phyloP scores from a whole-genome alignment of 1,284 basidiomycete genomes.

The Ceratobasidium sp. region DNA sequence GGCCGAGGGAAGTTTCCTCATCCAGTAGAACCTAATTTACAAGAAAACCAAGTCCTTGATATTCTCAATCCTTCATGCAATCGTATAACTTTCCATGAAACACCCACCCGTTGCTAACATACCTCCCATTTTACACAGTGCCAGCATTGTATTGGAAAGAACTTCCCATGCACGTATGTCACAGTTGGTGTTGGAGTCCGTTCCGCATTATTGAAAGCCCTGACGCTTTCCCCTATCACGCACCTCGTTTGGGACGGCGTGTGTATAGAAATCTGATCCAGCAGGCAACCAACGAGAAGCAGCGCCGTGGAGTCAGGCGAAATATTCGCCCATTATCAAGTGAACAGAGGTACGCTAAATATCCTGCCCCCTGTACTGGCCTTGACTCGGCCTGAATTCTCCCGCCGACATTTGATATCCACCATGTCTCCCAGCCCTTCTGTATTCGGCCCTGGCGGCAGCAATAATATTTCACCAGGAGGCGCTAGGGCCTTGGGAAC shows the following conservation, averaged over 20 bases:
- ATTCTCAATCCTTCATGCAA: too few species aligned
- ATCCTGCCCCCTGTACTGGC: neutral
- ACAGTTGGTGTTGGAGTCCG: slow-evolving; percentile 32
- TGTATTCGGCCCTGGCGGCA: slow-evolving; percentile 18
- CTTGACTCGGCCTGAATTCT: neutral
- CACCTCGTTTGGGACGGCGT: slow-evolving; percentile 23
- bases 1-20: slow-evolving; percentile 4
- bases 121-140: slow-evolving; percentile 35
- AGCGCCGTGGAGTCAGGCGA: slow-evolving; percentile 55
- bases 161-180: slow-evolving; percentile 80
- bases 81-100: too few species aligned
- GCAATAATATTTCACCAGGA: slow-evolving; percentile 8
- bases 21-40: slow-evolving; percentile 7
- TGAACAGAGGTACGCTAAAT: slow-evolving; percentile 22
- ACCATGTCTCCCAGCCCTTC: slow-evolving; percentile 18
- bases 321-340: slow-evolving; percentile 35
- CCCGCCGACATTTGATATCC: slow-evolving; percentile 4
- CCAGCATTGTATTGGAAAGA: slow-evolving; percentile 79
- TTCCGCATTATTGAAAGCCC: slow-evolving; percentile 46
- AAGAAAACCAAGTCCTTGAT: too few species aligned
- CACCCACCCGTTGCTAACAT: neutral
- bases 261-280: slow-evolving; percentile 70
- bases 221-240: slow-evolving; percentile 37
- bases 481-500: slow-evolving; percentile 14
- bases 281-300: slow-evolving; percentile 80